Conservation (phyloP, 495 filamentous ascomycete species). For the Penicillium subrubescens region DNA sequence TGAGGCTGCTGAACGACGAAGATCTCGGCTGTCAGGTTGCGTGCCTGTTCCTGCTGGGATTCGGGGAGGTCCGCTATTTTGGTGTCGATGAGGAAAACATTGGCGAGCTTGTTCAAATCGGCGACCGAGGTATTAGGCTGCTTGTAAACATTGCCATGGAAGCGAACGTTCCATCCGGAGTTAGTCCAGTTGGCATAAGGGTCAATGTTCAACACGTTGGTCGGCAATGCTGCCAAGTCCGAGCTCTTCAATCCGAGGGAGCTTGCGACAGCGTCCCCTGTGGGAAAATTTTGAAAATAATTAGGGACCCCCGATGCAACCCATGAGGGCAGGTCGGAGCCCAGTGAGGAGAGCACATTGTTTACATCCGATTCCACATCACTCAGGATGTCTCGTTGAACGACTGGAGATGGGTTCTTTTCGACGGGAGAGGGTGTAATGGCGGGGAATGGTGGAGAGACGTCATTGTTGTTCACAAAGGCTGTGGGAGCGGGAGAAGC, state of each 20-base stretch:
- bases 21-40: slow-evolving; percentile 72
- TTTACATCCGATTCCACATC: slow-evolving; percentile 49
- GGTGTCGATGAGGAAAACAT: slow-evolving; percentile 67
- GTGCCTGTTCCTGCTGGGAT: slow-evolving; percentile 62
- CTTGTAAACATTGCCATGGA: slow-evolving; percentile 81
- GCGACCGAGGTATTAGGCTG: slow-evolving; percentile 64
- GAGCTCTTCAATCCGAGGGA: slow-evolving; percentile 58
- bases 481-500: slow-evolving; percentile 25
- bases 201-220: slow-evolving; percentile 72
- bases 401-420: slow-evolving; percentile 21
- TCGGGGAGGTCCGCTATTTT: slow-evolving; percentile 59
- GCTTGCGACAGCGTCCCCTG: slow-evolving; percentile 58
- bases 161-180: slow-evolving; percentile 71
- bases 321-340: slow-evolving; percentile 58
- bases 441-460: slow-evolving; percentile 14
- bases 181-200: slow-evolving; percentile 82
- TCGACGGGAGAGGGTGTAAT: slow-evolving; percentile 27
- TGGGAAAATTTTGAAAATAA: slow-evolving; percentile 69
- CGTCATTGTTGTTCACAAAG: slow-evolving; percentile 7
- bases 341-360: slow-evolving; percentile 40
- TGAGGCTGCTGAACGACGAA: slow-evolving; percentile 70
- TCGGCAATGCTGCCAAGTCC: slow-evolving; percentile 62
- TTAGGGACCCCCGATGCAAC: slow-evolving; percentile 64
- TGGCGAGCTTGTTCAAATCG: slow-evolving; percentile 66
- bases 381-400: slow-evolving; percentile 42